Conservation (phyloP, 163 green algal species). For the Chlorella variabilis region DNA sequence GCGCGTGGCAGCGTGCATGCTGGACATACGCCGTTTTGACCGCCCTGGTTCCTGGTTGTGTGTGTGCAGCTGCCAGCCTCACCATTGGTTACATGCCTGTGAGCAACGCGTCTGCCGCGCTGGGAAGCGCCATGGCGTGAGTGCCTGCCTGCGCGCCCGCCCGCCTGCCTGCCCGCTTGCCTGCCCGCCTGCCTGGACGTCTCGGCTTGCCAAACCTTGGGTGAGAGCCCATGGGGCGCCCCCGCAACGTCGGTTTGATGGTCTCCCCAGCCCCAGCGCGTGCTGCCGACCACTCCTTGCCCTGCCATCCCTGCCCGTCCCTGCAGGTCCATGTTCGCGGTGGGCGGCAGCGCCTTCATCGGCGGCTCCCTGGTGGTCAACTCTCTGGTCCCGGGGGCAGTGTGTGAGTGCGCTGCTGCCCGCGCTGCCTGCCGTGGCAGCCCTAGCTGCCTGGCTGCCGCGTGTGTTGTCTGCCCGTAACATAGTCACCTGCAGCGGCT, state of each 20-base stretch:
- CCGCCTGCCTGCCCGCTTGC: no score
- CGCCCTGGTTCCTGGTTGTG: no score
- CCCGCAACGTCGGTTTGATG: no score
- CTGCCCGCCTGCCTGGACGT: no score
- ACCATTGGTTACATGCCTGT: neutral
- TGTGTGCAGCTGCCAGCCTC: neutral
- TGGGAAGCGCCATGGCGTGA: neutral
- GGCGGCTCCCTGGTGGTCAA: neutral
- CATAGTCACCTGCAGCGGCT: no score
- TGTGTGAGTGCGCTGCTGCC: neutral
- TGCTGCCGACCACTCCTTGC: neutral
- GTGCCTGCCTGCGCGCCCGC: neutral
- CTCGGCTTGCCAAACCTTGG: no score
- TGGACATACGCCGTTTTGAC: no score
- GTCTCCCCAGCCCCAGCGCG: no score
- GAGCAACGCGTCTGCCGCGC: neutral
- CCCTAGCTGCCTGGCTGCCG: neutral
- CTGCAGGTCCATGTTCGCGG: neutral
- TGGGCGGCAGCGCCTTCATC: neutral
- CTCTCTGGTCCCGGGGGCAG: neutral
- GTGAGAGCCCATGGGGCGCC: no score
- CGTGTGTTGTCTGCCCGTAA: neutral
- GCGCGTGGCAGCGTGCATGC: no score
- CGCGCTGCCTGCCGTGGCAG: no score
- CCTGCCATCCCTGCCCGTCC: neutral